A percentile compares a stretch with the other conserved stretches of the same genome.
phyloP scores from a whole-genome alignment of 257 asterid species.

The Mitragyna speciosa region DNA sequence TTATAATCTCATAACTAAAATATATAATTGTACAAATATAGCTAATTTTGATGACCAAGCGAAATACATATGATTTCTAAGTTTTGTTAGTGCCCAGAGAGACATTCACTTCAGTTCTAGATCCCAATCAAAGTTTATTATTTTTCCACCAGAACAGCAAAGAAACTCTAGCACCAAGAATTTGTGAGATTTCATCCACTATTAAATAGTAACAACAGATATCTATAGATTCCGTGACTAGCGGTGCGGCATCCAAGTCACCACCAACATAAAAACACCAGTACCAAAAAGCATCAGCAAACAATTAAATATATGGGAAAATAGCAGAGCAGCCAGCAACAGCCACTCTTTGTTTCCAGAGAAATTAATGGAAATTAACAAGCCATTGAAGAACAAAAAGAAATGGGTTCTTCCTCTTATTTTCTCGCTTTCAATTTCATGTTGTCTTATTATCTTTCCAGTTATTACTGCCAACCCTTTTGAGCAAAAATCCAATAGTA shows the following conservation, averaged over 20 bases:
- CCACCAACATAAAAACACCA: slow-evolving; percentile 1
- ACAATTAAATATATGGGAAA: slow-evolving; percentile 1
- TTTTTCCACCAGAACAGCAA: neutral
- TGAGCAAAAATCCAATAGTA: slow-evolving; percentile 24
- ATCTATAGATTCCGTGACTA: slow-evolving; percentile 19
- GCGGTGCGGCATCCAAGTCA: slow-evolving; percentile 1
- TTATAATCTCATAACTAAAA: too few relatives aligned
- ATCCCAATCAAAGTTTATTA: neutral
- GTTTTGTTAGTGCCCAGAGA: neutral
- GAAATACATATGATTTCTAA: too few relatives aligned
- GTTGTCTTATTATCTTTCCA: slow-evolving; percentile 35
- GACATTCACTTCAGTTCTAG: neutral
- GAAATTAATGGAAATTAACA: slow-evolving; percentile 41
- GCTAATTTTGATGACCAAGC: too few relatives aligned
- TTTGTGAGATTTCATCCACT: neutral
- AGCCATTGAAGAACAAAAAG: slow-evolving; percentile 43
- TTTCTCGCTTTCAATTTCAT: slow-evolving; percentile 36
- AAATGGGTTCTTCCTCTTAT: slow-evolving; percentile 55
- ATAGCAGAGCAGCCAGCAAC: neutral
- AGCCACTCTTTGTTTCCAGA: neutral
- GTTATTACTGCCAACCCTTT: slow-evolving; percentile 40
- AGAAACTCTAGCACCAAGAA: neutral
- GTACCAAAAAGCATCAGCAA: neutral
- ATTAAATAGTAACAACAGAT: neutral
- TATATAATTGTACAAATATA: too few relatives aligned